Percentiles rank a stretch among this genome's conserved stretches.
phyloP scores from a whole-genome alignment of 2,329 filamentous ascomycete genomes.

The Dothistroma pini region DNA sequence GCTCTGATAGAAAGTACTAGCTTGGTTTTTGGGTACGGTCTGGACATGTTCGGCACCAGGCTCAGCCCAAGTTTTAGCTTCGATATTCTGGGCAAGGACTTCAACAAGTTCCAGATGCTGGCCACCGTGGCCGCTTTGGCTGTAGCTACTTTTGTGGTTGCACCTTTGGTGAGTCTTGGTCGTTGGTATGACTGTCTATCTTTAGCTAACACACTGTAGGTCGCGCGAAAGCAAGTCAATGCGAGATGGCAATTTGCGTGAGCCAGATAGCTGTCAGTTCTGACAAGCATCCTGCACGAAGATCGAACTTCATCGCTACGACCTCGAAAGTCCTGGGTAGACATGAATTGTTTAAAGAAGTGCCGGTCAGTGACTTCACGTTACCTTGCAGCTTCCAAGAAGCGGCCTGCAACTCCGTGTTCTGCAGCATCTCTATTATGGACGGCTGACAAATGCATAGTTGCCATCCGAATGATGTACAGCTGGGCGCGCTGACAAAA shows the following conservation, averaged over 20 bases:
- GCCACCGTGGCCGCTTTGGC: constrained; percentile 77
- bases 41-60: constrained; percentile 83
- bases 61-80: constrained; percentile 86
- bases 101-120: constrained; percentile 84
- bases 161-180: constrained; percentile 70
- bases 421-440: neutral
- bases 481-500: neutral
- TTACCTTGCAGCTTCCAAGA: too few species aligned
- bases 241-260: constrained; percentile 53
- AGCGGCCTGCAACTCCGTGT: too few species aligned
- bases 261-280: neutral
- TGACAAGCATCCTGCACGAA: neutral
- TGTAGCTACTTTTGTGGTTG: constrained; percentile 70
- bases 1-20: constrained; percentile 89
- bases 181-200: neutral
- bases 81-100: constrained; percentile 88
- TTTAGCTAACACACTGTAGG: constrained; percentile 37
- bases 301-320: too few species aligned
- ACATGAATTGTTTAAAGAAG: too few species aligned
- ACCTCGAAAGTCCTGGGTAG: too few species aligned
- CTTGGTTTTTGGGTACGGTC: constrained; percentile 79
- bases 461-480: neutral
- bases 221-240: constrained; percentile 64
- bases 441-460: neutral
- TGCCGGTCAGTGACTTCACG: too few species aligned